phyloP scores from a whole-genome alignment of 139 green algal species.

The Closterium sp. region DNA sequence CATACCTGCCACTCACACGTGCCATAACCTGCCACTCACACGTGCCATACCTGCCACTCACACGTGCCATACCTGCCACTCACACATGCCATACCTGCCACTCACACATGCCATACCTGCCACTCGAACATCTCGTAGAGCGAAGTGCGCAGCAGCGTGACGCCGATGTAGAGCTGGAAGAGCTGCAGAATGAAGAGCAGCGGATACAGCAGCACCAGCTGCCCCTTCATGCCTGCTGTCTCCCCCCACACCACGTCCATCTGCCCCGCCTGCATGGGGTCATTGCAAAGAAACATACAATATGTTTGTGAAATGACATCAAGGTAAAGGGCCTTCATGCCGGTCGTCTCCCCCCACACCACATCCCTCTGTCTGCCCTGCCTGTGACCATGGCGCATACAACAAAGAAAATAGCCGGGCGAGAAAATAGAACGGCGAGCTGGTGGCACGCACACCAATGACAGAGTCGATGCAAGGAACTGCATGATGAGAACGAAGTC shows the following conservation, averaged over 20 bases:
- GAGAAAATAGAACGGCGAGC: no score
- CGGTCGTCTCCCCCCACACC: constrained; percentile 45
- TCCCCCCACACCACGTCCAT: constrained; percentile 52
- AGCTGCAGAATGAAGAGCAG: constrained; percentile 38
- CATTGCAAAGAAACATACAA: no score
- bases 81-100: no score
- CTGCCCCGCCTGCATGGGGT: constrained; percentile 18
- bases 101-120: constrained; percentile 37
- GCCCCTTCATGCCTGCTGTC: constrained; percentile 45
- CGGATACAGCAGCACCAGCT: constrained; percentile 40
- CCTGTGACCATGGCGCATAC: neutral
- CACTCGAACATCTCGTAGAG: constrained; percentile 41
- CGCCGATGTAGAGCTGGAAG: constrained; percentile 42
- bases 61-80: no score
- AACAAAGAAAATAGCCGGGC: no score
- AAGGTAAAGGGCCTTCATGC: no score
- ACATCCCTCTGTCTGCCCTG: constrained; percentile 42
- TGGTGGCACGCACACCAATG: no score
- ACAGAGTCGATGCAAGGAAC: no score
- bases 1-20: neutral
- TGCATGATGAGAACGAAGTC: no score
- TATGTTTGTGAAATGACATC: no score
- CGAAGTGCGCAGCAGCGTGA: constrained; percentile 18
- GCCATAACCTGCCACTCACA: neutral
- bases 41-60: no score